Evolutionary conservation across 306 rosid species (phyloP).

Genomic region (Cyclanthera cordifolia): DNA sequence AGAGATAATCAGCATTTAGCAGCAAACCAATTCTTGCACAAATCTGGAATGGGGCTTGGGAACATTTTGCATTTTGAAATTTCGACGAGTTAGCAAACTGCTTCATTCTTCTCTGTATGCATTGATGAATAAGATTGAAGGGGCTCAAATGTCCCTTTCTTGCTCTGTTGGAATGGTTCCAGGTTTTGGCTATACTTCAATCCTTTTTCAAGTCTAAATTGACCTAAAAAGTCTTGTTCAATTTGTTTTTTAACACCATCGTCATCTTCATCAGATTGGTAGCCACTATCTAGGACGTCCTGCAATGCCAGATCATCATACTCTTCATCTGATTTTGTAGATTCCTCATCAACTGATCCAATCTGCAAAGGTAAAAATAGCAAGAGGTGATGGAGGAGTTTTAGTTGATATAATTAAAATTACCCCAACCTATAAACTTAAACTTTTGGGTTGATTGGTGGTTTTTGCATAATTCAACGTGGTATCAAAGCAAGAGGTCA

Average conservation of each 20-base stretch:
- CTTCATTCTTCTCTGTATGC: slow-evolving; percentile 34
- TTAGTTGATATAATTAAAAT: too few relatives aligned
- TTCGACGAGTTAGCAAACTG: slow-evolving; percentile 27
- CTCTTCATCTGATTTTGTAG: slow-evolving; percentile 89
- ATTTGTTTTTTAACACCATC: slow-evolving; percentile 29
- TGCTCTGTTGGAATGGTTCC: slow-evolving; percentile 44
- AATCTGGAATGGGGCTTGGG: slow-evolving; percentile 77
- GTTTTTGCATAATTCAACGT: too few relatives aligned
- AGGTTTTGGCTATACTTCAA: slow-evolving; percentile 36
- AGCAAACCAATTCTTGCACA: slow-evolving; percentile 40
- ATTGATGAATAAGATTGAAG: slow-evolving; percentile 37
- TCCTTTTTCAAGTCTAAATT: slow-evolving; percentile 21
- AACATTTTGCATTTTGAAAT: slow-evolving; percentile 46
- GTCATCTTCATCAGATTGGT: slow-evolving; percentile 42
- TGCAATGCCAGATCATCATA: slow-evolving; percentile 86
- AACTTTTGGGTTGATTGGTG: too few relatives aligned
- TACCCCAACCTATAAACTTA: too few relatives aligned
- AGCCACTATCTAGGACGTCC: slow-evolving; percentile 44
- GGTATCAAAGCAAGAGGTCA: too few relatives aligned
- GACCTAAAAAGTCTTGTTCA: slow-evolving; percentile 16
- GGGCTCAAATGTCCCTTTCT: slow-evolving; percentile 41
- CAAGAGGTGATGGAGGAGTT: too few relatives aligned
- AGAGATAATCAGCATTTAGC: slow-evolving; percentile 29
- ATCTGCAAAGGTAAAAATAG: too few relatives aligned
- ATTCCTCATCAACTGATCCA: slow-evolving; percentile 93